Base-by-base conservation (phyloP, 768 basidiomycete genomes). In the Gymnopilus dilepis region DNA sequence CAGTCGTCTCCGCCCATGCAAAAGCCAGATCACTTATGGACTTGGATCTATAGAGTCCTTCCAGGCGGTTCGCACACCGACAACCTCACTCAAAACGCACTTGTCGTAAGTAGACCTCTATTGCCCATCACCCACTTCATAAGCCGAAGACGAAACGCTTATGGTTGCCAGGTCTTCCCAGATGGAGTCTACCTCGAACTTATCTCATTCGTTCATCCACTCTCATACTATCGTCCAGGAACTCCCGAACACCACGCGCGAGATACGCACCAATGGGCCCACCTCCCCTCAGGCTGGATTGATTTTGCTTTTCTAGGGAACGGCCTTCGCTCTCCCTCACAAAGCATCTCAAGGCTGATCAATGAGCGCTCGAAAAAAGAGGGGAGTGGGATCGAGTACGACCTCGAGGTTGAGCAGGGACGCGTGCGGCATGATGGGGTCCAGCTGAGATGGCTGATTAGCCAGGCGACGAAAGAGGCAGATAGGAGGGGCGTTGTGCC, bases 171-270 rank as follows among this genome's bases (percentile, higher is more conserved):
- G 85, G 69, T 87, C 41, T 73, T 90, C 26, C 70, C 73, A 26
- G 88, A 89, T 60, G 83, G 84, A n/a, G 76, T 77, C 21, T 92
- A 91, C 70, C 76, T 92, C 43, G 90, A 92, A 68, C 81, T 92
- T 30, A 83, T 92, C 65, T 80, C 83, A 15, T 92, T 91, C 76
- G 84, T 80, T 2, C 80, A 86, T 58, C 82, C 86, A 1, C 70
- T 74, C 8, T 79, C 82, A 0, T 72, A 82, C 65, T 89, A 88
- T 61, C 85, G 84, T 2, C 79, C 78, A 0, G 76, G 75, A 7
- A 81, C 84, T 28, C 81, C 81, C 12, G 78, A 77, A 40, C 77
- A 80, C n/a, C 52, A 66, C 1, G 67, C 72, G 19, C 82, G 88
- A 2, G 81, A 81, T 21, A 55, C 61, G 0, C 78, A 85, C 62